A percentile compares a stretch with the other conserved stretches of the same genome.
Conservation (phyloP, 23 red algal species). For the Agarophyton chilense region DNA sequence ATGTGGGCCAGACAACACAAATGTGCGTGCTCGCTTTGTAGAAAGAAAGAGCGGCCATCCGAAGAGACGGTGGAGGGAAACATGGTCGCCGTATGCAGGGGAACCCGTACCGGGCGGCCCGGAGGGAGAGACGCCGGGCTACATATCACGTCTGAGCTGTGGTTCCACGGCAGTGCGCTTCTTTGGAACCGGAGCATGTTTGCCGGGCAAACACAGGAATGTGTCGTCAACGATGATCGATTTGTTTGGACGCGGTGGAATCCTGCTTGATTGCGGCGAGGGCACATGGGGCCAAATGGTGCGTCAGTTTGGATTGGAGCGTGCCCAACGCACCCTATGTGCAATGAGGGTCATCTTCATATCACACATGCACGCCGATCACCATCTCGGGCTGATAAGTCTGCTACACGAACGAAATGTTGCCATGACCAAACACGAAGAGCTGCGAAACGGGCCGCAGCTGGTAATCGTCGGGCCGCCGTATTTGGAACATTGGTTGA, state of each 20-base stretch:
- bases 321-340: constrained; percentile 28
- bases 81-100: constrained; percentile 3
- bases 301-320: constrained; percentile 65
- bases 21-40: constrained; percentile 61
- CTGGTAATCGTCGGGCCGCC: constrained; percentile 86
- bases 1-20: constrained; percentile 10
- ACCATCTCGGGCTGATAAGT: constrained; percentile 86
- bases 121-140: constrained; percentile 36
- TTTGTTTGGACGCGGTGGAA: constrained; percentile 70
- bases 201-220: constrained; percentile 93
- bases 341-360: constrained; percentile 74
- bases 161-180: constrained; percentile 51
- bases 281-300: constrained; percentile 97
- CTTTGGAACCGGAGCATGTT: constrained; percentile 88
- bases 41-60: constrained; percentile 23
- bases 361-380: constrained; percentile 99
- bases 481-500: constrained; percentile 73
- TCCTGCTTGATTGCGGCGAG: constrained; percentile 94
- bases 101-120: constrained; percentile 22
- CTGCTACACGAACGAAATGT: constrained; percentile 69
- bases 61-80: not conserved
- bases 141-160: constrained; percentile 11
- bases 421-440: constrained; percentile 21
- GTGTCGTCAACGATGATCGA: constrained; percentile 84
- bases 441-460: constrained; percentile 47